Percentiles rank a stretch among this genome's conserved stretches.
Evolutionary conservation across 202 grass and related monocot species (phyloP).

Genomic region (Alloteropsis angusta): DNA sequence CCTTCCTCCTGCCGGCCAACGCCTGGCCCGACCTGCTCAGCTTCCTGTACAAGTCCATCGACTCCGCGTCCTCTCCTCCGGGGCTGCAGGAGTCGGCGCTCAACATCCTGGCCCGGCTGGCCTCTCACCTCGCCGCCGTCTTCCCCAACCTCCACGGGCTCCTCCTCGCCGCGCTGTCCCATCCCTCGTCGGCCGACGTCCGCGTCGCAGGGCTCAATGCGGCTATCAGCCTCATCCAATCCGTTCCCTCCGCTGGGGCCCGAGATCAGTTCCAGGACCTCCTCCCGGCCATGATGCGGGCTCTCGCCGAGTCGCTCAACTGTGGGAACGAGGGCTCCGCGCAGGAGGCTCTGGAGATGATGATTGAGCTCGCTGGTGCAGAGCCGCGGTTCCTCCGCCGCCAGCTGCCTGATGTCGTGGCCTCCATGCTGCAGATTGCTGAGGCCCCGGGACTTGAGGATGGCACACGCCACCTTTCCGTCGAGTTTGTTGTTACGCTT

Average conservation of each 20-base stretch:
- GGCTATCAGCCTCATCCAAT: slow-evolving; percentile 57
- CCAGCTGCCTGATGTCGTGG: slow-evolving; percentile 50
- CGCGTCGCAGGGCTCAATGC: slow-evolving; percentile 54
- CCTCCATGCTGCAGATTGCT: slow-evolving; percentile 50
- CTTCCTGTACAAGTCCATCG: slow-evolving; percentile 59
- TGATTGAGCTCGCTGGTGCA: slow-evolving; percentile 61
- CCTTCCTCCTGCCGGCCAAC: slow-evolving; percentile 38
- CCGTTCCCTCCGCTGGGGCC: slow-evolving; percentile 35
- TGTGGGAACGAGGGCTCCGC: slow-evolving; percentile 51
- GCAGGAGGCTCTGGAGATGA: slow-evolving; percentile 70
- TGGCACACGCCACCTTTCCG: slow-evolving; percentile 59
- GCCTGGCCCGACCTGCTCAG: slow-evolving; percentile 58
- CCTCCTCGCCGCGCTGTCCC: slow-evolving; percentile 52
- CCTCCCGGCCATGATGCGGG: slow-evolving; percentile 50
- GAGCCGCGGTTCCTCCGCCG: slow-evolving; percentile 61
- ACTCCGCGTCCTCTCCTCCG: slow-evolving; percentile 36
- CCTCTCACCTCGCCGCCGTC: slow-evolving; percentile 36
- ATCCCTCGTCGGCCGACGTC: slow-evolving; percentile 48
- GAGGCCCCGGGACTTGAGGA: slow-evolving; percentile 49
- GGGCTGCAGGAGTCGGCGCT: slow-evolving; percentile 64
- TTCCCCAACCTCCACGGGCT: slow-evolving; percentile 41
- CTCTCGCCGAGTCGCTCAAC: slow-evolving; percentile 47
- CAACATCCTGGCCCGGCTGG: slow-evolving; percentile 51
- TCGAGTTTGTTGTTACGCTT: slow-evolving; percentile 78
- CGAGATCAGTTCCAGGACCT: slow-evolving; percentile 53